Evolutionary conservation across 345 rosid species (phyloP).

Genomic region (Anastatica hierochuntica): DNA sequence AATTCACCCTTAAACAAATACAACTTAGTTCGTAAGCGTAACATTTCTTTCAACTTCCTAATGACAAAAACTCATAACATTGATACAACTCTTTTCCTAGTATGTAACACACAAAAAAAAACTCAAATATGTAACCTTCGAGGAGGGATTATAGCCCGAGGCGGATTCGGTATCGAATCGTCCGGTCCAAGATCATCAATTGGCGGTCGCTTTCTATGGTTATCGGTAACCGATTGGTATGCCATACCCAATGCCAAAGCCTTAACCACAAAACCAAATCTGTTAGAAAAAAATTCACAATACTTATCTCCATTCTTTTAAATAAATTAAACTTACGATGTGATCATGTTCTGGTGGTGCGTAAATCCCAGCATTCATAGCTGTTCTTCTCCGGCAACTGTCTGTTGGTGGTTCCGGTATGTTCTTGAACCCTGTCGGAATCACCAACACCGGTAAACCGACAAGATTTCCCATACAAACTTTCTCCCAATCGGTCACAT

Average conservation of each 20-base stretch:
- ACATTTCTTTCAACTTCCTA: neutral
- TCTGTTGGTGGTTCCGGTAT: conserved; percentile 46
- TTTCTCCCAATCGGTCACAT: conserved; percentile 86
- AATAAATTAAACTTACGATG: conserved; percentile 36
- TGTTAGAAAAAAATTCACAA: neutral
- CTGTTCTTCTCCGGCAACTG: conserved; percentile 45
- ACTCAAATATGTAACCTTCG: conserved; percentile 30
- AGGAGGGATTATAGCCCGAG: conserved; percentile 34
- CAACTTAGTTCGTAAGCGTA: conserved; percentile 1
- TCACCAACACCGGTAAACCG: conserved; percentile 64
- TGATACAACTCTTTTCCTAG: neutral
- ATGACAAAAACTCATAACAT: neutral
- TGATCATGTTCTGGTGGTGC: conserved; percentile 77
- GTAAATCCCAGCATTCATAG: conserved; percentile 60
- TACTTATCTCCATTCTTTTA: neutral
- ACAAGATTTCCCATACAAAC: conserved; percentile 84
- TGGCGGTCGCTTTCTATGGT: conserved; percentile 72
- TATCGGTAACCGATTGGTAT: conserved; percentile 61
- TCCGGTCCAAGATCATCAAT: conserved; percentile 53
- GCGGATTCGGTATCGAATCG: conserved; percentile 40
- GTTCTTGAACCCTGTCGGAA: conserved; percentile 52
- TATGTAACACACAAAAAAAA: too few relatives aligned
- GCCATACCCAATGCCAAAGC: conserved; percentile 89
- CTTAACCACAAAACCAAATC: conserved; percentile 24
- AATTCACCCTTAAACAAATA: too few relatives aligned